A percentile compares a stretch with the other conserved stretches of the same genome.
Evolutionary conservation across 2,329 filamentous ascomycete genomes (phyloP).

Genomic region (Dothideomycetes sp.): DNA sequence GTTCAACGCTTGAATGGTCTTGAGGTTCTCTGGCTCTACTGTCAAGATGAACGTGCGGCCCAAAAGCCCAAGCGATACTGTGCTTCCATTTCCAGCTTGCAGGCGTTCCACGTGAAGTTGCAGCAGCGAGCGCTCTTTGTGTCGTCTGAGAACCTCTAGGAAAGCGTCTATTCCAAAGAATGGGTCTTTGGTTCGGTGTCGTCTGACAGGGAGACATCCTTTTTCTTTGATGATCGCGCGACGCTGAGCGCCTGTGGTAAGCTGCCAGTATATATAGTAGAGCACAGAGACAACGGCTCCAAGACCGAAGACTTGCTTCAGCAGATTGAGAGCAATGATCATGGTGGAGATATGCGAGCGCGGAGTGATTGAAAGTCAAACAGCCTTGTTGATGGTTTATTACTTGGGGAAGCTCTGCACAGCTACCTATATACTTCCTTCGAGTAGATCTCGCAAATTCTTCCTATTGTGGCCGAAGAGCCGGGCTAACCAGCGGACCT

Average conservation of each 20-base stretch:
- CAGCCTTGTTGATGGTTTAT: too few relatives aligned
- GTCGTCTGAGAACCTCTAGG: slow-evolving; percentile 25
- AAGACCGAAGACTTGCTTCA: slow-evolving; percentile 16
- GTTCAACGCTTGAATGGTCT: slow-evolving; percentile 32
- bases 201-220: slow-evolving; percentile 36
- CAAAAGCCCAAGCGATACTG: slow-evolving; percentile 32
- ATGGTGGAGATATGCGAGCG: neutral
- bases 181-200: slow-evolving; percentile 42
- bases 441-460: too few relatives aligned
- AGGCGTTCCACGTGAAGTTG: slow-evolving; percentile 20
- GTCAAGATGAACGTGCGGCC: slow-evolving; percentile 21
- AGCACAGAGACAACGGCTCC: slow-evolving; percentile 20
- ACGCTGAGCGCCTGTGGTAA: slow-evolving; percentile 25
- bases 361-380: too few relatives aligned
- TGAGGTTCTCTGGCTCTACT: slow-evolving; percentile 34
- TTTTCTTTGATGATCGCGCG: slow-evolving; percentile 28
- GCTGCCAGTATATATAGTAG: slow-evolving; percentile 23
- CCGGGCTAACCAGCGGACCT: too few relatives aligned
- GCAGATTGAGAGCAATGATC: slow-evolving; percentile 1
- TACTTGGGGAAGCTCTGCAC: too few relatives aligned
- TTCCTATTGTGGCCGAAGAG: too few relatives aligned
- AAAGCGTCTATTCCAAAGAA: slow-evolving; percentile 44
- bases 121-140: slow-evolving; percentile 26
- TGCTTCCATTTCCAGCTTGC: slow-evolving; percentile 38
- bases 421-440: too few relatives aligned